These are phyloP conservation scores for Umbelopsis ramanniana DNA, from an alignment of 192 early-diverging fungal genomes.

Conservation along the genomic window DNA sequence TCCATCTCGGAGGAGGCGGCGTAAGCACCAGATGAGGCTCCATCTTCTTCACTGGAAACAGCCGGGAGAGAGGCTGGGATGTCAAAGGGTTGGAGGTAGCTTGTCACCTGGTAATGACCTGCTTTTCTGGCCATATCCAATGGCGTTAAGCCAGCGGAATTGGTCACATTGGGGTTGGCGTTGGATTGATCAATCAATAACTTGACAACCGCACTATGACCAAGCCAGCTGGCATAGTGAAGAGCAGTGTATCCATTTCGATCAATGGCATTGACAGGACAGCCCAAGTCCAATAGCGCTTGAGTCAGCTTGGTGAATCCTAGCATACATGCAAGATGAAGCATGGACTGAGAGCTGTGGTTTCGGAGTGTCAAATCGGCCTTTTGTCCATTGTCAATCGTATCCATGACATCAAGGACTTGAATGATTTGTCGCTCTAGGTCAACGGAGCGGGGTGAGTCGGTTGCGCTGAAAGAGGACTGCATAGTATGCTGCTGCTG, in stretches of 20 bases:
- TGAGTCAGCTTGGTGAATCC: constrained; percentile 56
- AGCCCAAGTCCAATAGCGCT: constrained; percentile 48
- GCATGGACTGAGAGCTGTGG: constrained; percentile 57
- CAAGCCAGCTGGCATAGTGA: constrained; percentile 71
- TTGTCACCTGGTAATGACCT: constrained; percentile 1
- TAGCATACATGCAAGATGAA: constrained; percentile 70
- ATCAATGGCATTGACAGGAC: constrained; percentile 56
- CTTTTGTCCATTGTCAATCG: constrained; percentile 39
- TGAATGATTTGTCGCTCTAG: constrained; percentile 48
- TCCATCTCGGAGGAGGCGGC: constrained; percentile 21
- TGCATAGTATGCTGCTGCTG: constrained; percentile 40
- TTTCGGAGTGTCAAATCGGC: constrained; percentile 43
- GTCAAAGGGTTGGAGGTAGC: constrained; percentile 14
- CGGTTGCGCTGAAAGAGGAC: constrained; percentile 24
- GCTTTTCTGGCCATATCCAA: constrained; percentile 23
- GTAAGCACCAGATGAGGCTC: constrained; percentile 14
- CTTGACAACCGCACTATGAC: constrained; percentile 54
- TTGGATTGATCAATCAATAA: constrained; percentile 47
- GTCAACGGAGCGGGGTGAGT: background rate
- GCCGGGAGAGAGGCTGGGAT: background rate
- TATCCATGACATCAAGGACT: constrained; percentile 45
- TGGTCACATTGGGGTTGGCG: constrained; percentile 22
- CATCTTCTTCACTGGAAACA: constrained; percentile 18
- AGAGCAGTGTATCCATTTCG: constrained; percentile 71
- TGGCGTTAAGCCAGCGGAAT: constrained; percentile 24